phyloP scores from a whole-genome alignment of 495 filamentous ascomycete species.

The Aspergillus ellipticus region DNA sequence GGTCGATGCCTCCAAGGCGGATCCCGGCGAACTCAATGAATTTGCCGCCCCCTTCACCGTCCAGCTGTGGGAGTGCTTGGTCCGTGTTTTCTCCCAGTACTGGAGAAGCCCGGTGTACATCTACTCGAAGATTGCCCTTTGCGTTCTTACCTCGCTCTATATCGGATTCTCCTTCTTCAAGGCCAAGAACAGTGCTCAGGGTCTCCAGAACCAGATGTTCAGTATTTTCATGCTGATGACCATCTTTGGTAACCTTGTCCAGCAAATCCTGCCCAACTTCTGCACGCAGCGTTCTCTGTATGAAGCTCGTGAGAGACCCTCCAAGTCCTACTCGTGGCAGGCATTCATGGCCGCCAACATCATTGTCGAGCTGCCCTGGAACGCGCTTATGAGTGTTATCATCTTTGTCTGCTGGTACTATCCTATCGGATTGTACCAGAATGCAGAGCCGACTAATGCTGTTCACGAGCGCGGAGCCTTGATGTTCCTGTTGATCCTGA shows the following conservation, averaged over 20 bases:
- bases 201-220: conserved; percentile 89
- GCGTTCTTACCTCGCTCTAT: conserved; percentile 57
- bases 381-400: conserved; percentile 59
- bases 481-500: conserved; percentile 54
- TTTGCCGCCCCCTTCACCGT: conserved; percentile 53
- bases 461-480: conserved; percentile 52
- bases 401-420: conserved; percentile 68
- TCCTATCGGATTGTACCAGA: conserved; percentile 59
- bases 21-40: conserved; percentile 38
- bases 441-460: conserved; percentile 41
- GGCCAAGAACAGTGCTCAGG: conserved; percentile 67
- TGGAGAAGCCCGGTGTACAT: conserved; percentile 61
- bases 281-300: conserved; percentile 64
- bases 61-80: conserved; percentile 50
- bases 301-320: conserved; percentile 66
- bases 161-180: conserved; percentile 92
- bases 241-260: conserved; percentile 74
- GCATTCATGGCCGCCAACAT: conserved; percentile 69
- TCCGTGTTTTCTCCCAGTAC: conserved; percentile 54
- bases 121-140: conserved; percentile 55
- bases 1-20: conserved; percentile 25
- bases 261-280: conserved; percentile 77
- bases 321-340: conserved; percentile 72
- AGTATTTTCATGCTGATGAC: conserved; percentile 84
- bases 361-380: conserved; percentile 71